Evolutionary conservation across 2,329 filamentous ascomycete genomes (phyloP).

Genomic region (Cyphellophora attinorum): DNA sequence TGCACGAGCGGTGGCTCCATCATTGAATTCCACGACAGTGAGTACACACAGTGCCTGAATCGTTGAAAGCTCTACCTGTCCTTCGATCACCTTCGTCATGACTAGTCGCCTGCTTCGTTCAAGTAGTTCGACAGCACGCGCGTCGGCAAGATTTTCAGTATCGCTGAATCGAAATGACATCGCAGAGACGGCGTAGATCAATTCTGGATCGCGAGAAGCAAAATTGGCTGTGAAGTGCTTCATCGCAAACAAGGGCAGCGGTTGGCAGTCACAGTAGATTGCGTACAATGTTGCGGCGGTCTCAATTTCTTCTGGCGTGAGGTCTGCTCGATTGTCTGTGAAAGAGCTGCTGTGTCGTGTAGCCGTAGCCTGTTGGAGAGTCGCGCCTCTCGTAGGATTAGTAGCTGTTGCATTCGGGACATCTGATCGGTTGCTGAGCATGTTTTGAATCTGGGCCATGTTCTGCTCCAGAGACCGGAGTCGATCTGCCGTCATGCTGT

Average conservation of each 20-base stretch:
- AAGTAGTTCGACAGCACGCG: slow-evolving; percentile 18
- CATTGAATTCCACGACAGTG: slow-evolving; percentile 32
- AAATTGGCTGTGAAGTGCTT: background rate
- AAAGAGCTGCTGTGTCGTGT: background rate
- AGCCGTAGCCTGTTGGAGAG: background rate
- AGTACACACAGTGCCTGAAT: slow-evolving; percentile 32
- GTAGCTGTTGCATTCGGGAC: background rate
- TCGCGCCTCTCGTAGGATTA: too few relatives aligned
- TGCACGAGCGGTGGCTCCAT: slow-evolving; percentile 36
- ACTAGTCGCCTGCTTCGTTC: slow-evolving; percentile 27
- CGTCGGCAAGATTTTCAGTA: slow-evolving; percentile 7
- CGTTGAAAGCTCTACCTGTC: slow-evolving; percentile 33
- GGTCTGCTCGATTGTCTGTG: background rate
- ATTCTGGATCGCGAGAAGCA: background rate
- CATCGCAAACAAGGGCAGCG: background rate
- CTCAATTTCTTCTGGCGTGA: background rate
- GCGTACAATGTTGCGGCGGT: background rate
- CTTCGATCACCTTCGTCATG: slow-evolving; percentile 29
- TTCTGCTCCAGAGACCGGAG: background rate
- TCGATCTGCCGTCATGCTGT: background rate
- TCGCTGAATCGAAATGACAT: slow-evolving; percentile 4
- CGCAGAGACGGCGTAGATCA: background rate
- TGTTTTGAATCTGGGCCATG: background rate
- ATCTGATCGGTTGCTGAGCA: background rate
- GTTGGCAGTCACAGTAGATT: background rate